Evolutionary conservation across 331 rosid genomes (phyloP).

Genomic region (Cydonia oblonga): DNA sequence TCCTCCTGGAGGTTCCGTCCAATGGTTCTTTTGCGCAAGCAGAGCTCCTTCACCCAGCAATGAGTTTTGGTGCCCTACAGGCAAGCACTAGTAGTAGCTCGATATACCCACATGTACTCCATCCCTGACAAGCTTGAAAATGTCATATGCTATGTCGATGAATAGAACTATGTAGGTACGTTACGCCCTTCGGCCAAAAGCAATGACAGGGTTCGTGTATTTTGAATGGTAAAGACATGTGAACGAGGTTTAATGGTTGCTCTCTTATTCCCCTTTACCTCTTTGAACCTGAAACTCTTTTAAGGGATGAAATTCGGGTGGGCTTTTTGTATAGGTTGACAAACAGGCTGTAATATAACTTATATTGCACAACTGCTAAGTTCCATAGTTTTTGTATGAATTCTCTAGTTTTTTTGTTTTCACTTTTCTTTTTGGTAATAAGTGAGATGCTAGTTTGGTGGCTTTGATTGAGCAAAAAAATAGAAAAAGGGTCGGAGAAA

Average conservation of each 20-base stretch:
- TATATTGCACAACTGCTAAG: conserved; percentile 44
- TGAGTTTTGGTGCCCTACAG: conserved; percentile 47
- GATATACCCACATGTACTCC: conserved; percentile 36
- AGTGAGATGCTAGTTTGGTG: conserved; percentile 4
- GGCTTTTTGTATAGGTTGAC: conserved; percentile 65
- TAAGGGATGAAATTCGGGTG: conserved; percentile 42
- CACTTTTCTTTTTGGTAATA: conserved; percentile 18
- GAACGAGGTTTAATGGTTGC: conserved; percentile 56
- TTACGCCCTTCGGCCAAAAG: conserved; percentile 16
- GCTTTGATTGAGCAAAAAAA: background rate
- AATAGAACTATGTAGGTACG: conserved; percentile 1
- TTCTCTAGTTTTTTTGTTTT: background rate
- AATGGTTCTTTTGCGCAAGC: conserved; percentile 82
- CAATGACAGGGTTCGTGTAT: background rate
- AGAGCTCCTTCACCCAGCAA: conserved; percentile 62
- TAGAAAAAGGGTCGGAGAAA: background rate
- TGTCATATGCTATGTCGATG: conserved; percentile 6
- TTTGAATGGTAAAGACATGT: conserved; percentile 2
- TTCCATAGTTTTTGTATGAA: conserved; percentile 38
- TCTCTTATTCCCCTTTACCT: conserved; percentile 30
- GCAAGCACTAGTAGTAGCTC: conserved; percentile 83
- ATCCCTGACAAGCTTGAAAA: conserved; percentile 21
- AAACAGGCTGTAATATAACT: conserved; percentile 56
- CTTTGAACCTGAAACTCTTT: conserved; percentile 37
- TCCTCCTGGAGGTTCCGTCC: conserved; percentile 80